Conservation (phyloP, 495 filamentous ascomycete species). For the Aspergillus conjunctus region DNA sequence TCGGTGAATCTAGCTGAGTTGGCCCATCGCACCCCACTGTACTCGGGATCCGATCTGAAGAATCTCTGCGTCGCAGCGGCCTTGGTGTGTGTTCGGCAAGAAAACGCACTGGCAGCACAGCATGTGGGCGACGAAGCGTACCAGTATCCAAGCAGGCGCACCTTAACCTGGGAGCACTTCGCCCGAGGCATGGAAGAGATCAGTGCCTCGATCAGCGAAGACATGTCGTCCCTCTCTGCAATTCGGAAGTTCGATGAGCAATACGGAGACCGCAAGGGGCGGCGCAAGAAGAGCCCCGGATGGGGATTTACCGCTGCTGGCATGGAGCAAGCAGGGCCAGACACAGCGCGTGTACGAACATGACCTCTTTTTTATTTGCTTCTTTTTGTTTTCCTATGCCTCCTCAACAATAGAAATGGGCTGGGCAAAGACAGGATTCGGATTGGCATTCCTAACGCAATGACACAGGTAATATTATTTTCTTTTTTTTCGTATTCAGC, state of each 20-base stretch:
- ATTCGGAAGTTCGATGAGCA: conserved; percentile 97
- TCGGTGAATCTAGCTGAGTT: conserved; percentile 70
- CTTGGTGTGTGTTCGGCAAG: conserved; percentile 83
- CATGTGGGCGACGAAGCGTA: conserved; percentile 54
- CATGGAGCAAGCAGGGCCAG: conserved; percentile 27
- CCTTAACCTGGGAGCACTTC: conserved; percentile 70
- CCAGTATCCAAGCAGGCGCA: conserved; percentile 66
- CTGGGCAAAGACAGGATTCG: conserved; percentile 15
- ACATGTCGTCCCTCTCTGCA: conserved; percentile 82
- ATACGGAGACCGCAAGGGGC: conserved; percentile 84
- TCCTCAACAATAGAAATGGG: conserved; percentile 15
- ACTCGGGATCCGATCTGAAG: conserved; percentile 95
- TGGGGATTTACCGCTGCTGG: conserved; percentile 46
- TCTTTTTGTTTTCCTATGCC: not conserved
- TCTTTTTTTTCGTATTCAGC: conserved; percentile 19
- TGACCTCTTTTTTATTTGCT: conserved; percentile 11
- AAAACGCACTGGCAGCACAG: conserved; percentile 63
- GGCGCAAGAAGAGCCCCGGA: conserved; percentile 58
- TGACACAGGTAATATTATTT: conserved; percentile 21
- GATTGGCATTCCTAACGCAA: conserved; percentile 12
- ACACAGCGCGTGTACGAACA: conserved; percentile 45
- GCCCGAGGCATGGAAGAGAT: conserved; percentile 86
- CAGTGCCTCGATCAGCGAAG: conserved; percentile 88
- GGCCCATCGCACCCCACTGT: conserved; percentile 79
- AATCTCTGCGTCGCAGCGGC: conserved; percentile 91